Evolutionary conservation across 441 rosid genomes (phyloP).

Genomic region (Adansonia gregorii): DNA sequence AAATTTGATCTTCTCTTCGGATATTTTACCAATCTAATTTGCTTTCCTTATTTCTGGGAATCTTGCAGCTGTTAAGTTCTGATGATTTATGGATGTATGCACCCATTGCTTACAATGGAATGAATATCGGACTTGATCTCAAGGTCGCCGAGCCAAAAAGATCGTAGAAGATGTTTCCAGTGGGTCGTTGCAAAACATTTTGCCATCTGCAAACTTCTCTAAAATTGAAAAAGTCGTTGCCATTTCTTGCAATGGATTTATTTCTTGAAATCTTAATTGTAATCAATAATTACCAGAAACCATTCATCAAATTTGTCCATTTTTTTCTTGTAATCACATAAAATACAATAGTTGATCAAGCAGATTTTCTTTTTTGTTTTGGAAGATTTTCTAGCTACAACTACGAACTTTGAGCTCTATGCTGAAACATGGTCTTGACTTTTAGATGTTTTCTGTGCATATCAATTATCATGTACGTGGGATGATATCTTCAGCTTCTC

Average conservation of each 20-base stretch:
- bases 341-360: not conserved
- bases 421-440: too few species aligned
- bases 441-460: too few species aligned
- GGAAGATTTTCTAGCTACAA: not conserved
- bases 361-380: not conserved
- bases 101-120: constrained; percentile 79
- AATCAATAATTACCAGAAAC: not conserved
- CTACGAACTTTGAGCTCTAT: too few species aligned
- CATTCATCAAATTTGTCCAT: not conserved
- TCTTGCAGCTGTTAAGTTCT: constrained; percentile 65
- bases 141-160: constrained; percentile 37
- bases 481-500: not conserved
- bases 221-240: constrained; percentile 12
- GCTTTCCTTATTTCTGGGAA: not conserved
- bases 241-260: constrained; percentile 10
- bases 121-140: constrained; percentile 68
- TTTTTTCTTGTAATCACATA: not conserved
- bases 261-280: constrained; percentile 4
- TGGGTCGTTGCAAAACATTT: not conserved
- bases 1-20: not conserved
- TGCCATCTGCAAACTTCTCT: not conserved
- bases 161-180: constrained; percentile 24
- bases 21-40: constrained; percentile 14
- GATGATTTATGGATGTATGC: constrained; percentile 80
- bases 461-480: too few species aligned